These are phyloP conservation scores for Macrolepiota fuliginosa DNA, from an alignment of 768 basidiomycete species.

Conservation along the genomic window DNA sequence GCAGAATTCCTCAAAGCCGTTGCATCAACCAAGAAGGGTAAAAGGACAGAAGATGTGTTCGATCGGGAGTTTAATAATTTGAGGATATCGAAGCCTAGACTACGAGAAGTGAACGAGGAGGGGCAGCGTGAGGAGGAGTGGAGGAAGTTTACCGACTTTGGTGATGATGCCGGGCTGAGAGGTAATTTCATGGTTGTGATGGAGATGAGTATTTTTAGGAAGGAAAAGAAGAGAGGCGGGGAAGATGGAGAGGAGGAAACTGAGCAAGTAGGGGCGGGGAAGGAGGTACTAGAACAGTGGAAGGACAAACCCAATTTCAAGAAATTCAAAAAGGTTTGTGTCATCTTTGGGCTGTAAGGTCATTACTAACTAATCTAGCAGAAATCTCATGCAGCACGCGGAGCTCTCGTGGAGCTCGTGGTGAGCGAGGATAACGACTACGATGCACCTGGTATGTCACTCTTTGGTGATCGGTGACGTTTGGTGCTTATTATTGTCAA, in stretches of 20 bases:
- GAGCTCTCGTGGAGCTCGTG: conserved; percentile 48
- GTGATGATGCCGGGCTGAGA: conserved; percentile 54
- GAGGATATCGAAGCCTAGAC: conserved; percentile 64
- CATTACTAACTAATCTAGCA: conserved; percentile 3
- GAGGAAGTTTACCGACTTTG: conserved; percentile 64
- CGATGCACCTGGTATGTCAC: conserved; percentile 43
- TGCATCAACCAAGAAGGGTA: conserved; percentile 68
- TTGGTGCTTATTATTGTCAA: neutral
- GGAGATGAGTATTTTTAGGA: conserved; percentile 56
- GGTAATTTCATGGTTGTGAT: conserved; percentile 83
- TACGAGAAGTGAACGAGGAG: conserved; percentile 24
- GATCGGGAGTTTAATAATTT: conserved; percentile 81
- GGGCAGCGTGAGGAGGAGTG: conserved; percentile 47
- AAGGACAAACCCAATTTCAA: conserved; percentile 66
- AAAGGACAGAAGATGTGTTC: conserved; percentile 65
- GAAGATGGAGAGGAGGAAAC: neutral
- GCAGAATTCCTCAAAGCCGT: conserved; percentile 68
- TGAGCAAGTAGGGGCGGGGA: conserved; percentile 7
- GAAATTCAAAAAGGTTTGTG: conserved; percentile 70
- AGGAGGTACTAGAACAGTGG: conserved; percentile 34
- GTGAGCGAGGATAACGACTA: conserved; percentile 50
- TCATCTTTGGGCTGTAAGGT: neutral
- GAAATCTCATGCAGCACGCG: conserved; percentile 26
- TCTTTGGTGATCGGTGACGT: conserved; percentile 1
- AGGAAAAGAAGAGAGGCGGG: conserved; percentile 17